These are phyloP conservation scores for Myrica gale DNA, from an alignment of 306 rosid species.

Conservation along the genomic window DNA sequence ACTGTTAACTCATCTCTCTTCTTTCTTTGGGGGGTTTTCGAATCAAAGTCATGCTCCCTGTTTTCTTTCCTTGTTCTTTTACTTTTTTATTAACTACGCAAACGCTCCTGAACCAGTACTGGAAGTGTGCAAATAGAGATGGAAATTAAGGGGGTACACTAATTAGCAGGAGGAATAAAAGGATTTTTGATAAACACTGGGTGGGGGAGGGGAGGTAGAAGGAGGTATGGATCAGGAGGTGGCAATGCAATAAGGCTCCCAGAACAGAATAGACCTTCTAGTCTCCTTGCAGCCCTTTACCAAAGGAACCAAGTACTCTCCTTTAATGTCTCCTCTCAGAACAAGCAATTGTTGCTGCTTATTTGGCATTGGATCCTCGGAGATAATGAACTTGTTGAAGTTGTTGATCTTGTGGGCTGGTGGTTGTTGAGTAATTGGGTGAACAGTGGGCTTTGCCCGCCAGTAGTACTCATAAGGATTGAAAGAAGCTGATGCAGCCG, in stretches of 20 bases:
- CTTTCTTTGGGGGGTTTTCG: not conserved
- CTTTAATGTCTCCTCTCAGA: constrained; percentile 56
- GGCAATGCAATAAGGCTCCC: constrained; percentile 88
- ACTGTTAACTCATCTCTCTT: constrained; percentile 13
- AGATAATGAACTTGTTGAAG: constrained; percentile 24
- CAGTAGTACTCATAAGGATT: constrained; percentile 72
- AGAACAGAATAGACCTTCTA: constrained; percentile 59
- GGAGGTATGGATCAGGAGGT: constrained; percentile 49
- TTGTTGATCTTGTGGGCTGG: constrained; percentile 7
- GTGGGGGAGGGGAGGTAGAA: not conserved
- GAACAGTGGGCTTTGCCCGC: constrained; percentile 46
- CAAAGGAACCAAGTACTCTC: constrained; percentile 57
- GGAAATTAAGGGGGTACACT: too few relatives aligned
- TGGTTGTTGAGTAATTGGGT: constrained; percentile 30
- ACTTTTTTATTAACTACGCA: too few relatives aligned
- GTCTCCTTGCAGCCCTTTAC: constrained; percentile 69
- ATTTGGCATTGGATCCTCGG: constrained; percentile 30
- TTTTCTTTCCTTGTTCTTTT: too few relatives aligned
- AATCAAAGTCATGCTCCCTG: too few relatives aligned
- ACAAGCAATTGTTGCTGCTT: constrained; percentile 46
- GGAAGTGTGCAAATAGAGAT: too few relatives aligned
- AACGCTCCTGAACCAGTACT: too few relatives aligned
- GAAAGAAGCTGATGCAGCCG: constrained; percentile 44
- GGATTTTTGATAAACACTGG: too few relatives aligned
- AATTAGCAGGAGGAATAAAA: too few relatives aligned